Percentiles rank a stretch among this genome's conserved stretches.
phyloP scores from a whole-genome alignment of 768 basidiomycete genomes.

The Suillus subaureus region DNA sequence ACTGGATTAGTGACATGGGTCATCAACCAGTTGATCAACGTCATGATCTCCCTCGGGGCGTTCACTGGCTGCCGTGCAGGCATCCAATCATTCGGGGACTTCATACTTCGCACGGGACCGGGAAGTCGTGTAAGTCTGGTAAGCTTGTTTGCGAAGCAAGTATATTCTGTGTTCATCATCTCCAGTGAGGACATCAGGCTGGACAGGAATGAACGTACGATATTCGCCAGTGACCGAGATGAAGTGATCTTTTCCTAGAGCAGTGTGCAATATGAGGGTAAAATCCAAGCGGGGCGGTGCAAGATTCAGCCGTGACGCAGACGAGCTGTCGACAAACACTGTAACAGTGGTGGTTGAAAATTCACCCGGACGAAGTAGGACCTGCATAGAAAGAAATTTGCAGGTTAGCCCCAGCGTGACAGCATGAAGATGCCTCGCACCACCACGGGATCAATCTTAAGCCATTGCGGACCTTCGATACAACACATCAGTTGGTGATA shows the following conservation, averaged over 20 bases:
- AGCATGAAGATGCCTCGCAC: constrained; percentile 36
- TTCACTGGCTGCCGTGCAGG: constrained; percentile 52
- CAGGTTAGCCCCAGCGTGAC: constrained; percentile 12
- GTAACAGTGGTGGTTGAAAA: constrained; percentile 48
- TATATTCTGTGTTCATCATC: constrained; percentile 54
- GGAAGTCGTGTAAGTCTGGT: constrained; percentile 58
- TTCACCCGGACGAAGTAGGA: constrained; percentile 63
- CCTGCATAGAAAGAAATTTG: constrained; percentile 40
- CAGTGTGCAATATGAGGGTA: constrained; percentile 71
- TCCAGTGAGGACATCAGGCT: background rate
- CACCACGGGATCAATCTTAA: constrained; percentile 55
- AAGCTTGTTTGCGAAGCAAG: constrained; percentile 73
- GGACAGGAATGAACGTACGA: constrained; percentile 45
- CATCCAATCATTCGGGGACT: constrained; percentile 48
- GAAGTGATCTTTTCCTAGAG: constrained; percentile 76
- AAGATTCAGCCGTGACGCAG: constrained; percentile 58
- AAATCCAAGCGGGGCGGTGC: constrained; percentile 49
- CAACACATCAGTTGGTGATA: background rate
- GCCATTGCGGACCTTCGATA: constrained; percentile 57
- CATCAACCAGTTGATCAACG: constrained; percentile 82
- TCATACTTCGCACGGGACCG: constrained; percentile 58
- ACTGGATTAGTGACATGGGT: constrained; percentile 43
- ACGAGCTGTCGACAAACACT: constrained; percentile 49
- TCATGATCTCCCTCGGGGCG: constrained; percentile 73
- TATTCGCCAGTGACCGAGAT: constrained; percentile 66